phyloP scores from a whole-genome alignment of 192 early-diverging fungal species.

The Podila epicladia region DNA sequence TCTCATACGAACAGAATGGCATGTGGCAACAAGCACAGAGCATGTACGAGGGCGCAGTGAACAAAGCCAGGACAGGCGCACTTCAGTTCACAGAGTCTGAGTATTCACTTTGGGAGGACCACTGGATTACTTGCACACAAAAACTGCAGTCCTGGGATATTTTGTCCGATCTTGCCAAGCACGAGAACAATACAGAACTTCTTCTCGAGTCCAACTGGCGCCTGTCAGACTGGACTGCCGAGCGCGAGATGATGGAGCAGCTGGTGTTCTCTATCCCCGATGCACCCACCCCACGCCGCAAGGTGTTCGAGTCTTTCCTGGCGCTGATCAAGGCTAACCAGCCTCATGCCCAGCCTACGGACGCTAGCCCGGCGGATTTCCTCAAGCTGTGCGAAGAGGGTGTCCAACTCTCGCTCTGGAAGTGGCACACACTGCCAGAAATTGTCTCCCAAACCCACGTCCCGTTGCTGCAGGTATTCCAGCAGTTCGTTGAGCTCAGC shows the following conservation, averaged over 20 bases:
- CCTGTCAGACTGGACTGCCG: conserved; percentile 91
- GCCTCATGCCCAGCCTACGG: conserved; percentile 52
- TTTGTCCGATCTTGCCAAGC: conserved; percentile 89
- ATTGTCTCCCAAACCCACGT: conserved; percentile 90
- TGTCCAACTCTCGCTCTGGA: conserved; percentile 80
- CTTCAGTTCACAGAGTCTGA: conserved; percentile 94
- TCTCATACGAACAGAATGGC: conserved; percentile 94
- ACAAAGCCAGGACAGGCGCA: conserved; percentile 86
- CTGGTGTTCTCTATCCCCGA: conserved; percentile 66
- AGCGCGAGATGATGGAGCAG: conserved; percentile 79
- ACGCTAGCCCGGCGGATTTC: conserved; percentile 72
- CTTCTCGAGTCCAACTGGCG: conserved; percentile 95
- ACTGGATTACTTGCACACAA: conserved; percentile 92
- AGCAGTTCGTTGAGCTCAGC: conserved; percentile 94
- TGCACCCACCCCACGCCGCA: conserved; percentile 70
- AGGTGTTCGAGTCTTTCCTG: conserved; percentile 91
- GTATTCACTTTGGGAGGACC: conserved; percentile 97
- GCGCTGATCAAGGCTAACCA: conserved; percentile 75
- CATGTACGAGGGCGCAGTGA: conserved; percentile 92
- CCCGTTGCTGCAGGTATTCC: conserved; percentile 90
- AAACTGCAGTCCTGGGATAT: conserved; percentile 99
- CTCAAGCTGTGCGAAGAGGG: conserved; percentile 87
- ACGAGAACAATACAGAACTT: conserved; percentile 88
- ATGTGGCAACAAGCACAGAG: conserved; percentile 93
- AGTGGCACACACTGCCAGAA: conserved; percentile 91